phyloP scores from a whole-genome alignment of 2,329 filamentous ascomycete genomes.

The Penicillium olsonii region DNA sequence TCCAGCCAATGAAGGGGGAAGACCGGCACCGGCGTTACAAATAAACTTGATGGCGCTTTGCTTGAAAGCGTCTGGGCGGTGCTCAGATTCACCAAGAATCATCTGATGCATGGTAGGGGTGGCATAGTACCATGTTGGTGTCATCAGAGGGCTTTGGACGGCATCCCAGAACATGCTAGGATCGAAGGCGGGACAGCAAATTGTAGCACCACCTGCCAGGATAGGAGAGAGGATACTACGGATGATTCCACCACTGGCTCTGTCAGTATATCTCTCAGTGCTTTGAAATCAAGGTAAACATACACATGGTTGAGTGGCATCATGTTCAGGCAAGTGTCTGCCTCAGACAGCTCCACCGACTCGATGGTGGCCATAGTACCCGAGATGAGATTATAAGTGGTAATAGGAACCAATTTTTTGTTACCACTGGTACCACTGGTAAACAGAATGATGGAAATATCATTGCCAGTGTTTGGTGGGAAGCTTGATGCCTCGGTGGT shows the following conservation, averaged over 20 bases:
- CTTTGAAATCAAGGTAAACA: slow-evolving; percentile 25
- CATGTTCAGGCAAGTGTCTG: slow-evolving; percentile 59
- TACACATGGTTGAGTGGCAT: slow-evolving; percentile 62
- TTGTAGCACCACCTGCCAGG: slow-evolving; percentile 55
- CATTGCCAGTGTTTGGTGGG: slow-evolving; percentile 46
- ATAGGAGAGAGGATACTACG: slow-evolving; percentile 59
- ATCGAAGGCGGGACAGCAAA: slow-evolving; percentile 58
- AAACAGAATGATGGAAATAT: slow-evolving; percentile 56
- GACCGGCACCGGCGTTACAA: slow-evolving; percentile 58
- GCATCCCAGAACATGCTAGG: slow-evolving; percentile 60
- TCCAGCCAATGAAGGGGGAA: slow-evolving; percentile 54
- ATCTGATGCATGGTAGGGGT: slow-evolving; percentile 60
- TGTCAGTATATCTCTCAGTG: not conserved
- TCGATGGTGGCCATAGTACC: slow-evolving; percentile 57
- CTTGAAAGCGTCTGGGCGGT: slow-evolving; percentile 43
- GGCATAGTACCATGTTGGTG: slow-evolving; percentile 60
- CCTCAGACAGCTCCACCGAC: slow-evolving; percentile 52
- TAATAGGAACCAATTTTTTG: slow-evolving; percentile 61
- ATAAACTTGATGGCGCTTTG: slow-evolving; percentile 54
- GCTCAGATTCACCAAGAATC: slow-evolving; percentile 51
- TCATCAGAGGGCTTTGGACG: slow-evolving; percentile 43
- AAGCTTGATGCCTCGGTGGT: slow-evolving; percentile 18
- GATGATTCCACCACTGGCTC: slow-evolving; percentile 52
- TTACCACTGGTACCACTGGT: slow-evolving; percentile 60
- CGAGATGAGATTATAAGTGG: slow-evolving; percentile 52